phyloP scores from a whole-genome alignment of 768 basidiomycete genomes.

The Brasilioporus rufonigricans region DNA sequence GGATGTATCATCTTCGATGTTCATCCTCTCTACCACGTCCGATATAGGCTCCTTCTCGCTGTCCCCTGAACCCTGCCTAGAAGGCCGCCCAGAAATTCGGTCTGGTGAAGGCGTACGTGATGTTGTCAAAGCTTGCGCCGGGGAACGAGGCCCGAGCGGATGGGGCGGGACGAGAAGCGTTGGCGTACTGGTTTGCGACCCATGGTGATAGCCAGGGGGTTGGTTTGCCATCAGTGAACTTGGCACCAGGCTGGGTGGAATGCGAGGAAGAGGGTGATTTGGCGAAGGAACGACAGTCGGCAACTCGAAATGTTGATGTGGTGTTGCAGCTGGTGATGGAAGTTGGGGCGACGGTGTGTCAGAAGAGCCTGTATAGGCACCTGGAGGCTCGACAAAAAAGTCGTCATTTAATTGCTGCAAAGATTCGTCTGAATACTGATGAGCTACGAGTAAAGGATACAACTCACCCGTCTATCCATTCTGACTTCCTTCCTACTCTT shows the following conservation, averaged over 20 bases:
- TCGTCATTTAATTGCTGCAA: conserved; percentile 27
- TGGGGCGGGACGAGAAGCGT: conserved; percentile 61
- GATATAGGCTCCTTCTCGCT: conserved; percentile 22
- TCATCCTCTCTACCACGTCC: conserved; percentile 30
- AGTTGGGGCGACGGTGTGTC: conserved; percentile 28
- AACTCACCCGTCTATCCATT: conserved; percentile 60
- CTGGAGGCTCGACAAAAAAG: conserved; percentile 18
- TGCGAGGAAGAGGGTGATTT: conserved; percentile 39
- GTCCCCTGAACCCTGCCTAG: conserved; percentile 24
- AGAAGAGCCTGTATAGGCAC: conserved; percentile 25
- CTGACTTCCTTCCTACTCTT: conserved; percentile 65
- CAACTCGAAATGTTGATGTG: conserved; percentile 32
- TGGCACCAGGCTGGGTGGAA: conserved; percentile 30
- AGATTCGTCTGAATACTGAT: conserved; percentile 18
- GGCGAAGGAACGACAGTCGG: conserved; percentile 31
- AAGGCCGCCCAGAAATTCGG: conserved; percentile 23
- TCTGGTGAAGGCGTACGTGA: conserved; percentile 76
- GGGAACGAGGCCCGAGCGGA: conserved; percentile 72
- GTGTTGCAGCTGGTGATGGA: conserved; percentile 28
- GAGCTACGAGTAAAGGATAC: conserved; percentile 21
- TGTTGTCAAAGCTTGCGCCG: conserved; percentile 41
- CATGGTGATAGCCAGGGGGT: conserved; percentile 16
- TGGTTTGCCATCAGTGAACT: conserved; percentile 14
- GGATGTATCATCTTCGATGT: conserved; percentile 21
- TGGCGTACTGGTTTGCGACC: conserved; percentile 28